Evolutionary conservation across 1,139 yeast species (phyloP).

Genomic region (Geotrichum bryndzae): DNA sequence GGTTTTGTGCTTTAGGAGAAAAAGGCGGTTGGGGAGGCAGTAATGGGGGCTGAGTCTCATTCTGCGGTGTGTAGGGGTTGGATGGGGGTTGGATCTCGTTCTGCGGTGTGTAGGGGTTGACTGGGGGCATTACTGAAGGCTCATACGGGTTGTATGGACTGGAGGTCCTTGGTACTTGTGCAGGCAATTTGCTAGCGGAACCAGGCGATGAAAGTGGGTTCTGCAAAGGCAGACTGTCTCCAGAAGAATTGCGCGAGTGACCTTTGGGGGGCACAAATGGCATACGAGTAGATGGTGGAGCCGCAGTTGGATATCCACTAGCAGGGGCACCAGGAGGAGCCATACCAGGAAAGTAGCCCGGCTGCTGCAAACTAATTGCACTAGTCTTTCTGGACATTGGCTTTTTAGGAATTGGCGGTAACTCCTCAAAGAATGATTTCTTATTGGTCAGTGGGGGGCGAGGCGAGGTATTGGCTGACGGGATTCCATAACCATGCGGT

Average conservation of each 20-base stretch:
- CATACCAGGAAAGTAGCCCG: conserved; percentile 1
- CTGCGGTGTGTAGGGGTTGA: conserved; percentile 9
- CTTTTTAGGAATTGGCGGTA: conserved; percentile 37
- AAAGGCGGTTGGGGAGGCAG: neutral
- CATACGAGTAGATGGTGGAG: neutral
- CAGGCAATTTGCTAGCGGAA: neutral
- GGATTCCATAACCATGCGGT: conserved; percentile 7
- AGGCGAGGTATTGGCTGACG: neutral
- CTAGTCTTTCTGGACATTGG: conserved; percentile 21
- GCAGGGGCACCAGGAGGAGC: conserved; percentile 20
- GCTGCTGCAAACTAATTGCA: conserved; percentile 14
- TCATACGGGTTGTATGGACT: conserved; percentile 11
- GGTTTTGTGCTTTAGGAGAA: conserved; percentile 1
- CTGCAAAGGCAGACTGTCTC: neutral
- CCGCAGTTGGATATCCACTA: conserved; percentile 13
- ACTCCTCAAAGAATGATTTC: conserved; percentile 52
- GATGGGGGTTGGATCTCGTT: neutral
- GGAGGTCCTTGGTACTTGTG: neutral
- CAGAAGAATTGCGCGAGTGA: neutral
- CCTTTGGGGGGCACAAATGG: neutral
- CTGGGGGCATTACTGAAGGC: conserved; percentile 1
- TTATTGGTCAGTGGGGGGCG: conserved; percentile 17
- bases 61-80: conserved; percentile 10
- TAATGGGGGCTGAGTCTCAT: neutral
- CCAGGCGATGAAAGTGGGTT: conserved; percentile 6